Evolutionary conservation across 1,284 basidiomycete genomes (phyloP).

Genomic region (Somion occarium): DNA sequence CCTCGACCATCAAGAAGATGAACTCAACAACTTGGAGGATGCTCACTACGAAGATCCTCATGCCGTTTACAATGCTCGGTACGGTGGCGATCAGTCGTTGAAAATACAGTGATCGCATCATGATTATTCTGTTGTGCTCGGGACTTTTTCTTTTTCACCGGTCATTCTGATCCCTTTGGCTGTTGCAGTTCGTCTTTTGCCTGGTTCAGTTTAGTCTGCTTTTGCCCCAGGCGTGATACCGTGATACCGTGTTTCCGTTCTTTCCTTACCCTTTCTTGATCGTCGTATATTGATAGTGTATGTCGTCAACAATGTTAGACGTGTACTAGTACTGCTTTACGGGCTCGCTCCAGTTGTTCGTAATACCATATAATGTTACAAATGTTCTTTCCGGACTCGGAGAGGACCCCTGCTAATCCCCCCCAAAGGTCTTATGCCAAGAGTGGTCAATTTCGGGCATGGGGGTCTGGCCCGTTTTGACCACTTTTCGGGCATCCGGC

Average conservation of each 20-base stretch:
- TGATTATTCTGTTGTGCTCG: background rate
- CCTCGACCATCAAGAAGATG: constrained; percentile 61
- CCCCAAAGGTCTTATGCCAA: too few species aligned
- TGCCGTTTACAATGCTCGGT: background rate
- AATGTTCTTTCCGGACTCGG: too few species aligned
- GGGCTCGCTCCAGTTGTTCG: background rate
- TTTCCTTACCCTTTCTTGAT: background rate
- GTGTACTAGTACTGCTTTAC: background rate
- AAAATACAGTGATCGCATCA: background rate
- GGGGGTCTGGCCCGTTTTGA: too few species aligned
- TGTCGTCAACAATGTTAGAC: background rate
- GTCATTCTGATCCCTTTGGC: too few species aligned
- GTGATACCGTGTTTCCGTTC: background rate
- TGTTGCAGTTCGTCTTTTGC: background rate
- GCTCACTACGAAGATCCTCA: constrained; percentile 30
- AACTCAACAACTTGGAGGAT: constrained; percentile 44
- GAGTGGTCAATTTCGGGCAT: too few species aligned
- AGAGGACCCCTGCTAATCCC: too few species aligned
- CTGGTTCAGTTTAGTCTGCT: background rate
- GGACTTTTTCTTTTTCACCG: background rate
- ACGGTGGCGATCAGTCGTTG: background rate
- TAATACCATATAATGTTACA: too few species aligned
- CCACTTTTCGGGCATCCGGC: too few species aligned
- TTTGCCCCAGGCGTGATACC: background rate
- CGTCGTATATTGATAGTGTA: background rate